phyloP scores from a whole-genome alignment of 805 yeast genomes.

The Candida germanica region DNA sequence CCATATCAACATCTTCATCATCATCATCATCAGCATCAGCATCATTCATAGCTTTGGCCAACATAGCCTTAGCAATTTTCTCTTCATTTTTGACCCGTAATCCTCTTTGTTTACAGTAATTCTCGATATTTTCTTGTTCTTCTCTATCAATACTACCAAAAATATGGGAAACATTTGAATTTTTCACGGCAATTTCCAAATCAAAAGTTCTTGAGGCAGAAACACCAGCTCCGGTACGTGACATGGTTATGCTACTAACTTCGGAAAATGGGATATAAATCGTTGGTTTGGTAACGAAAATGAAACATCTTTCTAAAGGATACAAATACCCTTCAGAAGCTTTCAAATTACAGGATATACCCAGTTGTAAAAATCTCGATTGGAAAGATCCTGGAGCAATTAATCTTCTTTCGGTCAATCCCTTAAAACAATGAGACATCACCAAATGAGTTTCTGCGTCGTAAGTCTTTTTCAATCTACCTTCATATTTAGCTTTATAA shows the following conservation, averaged over 20 bases:
- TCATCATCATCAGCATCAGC: slow-evolving; percentile 48
- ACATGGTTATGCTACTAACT: slow-evolving; percentile 70
- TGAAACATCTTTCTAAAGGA: slow-evolving; percentile 86
- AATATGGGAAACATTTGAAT: slow-evolving; percentile 63
- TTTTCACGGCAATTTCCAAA: slow-evolving; percentile 69
- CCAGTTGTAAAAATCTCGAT: slow-evolving; percentile 76
- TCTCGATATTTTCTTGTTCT: slow-evolving; percentile 79
- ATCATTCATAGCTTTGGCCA: slow-evolving; percentile 71
- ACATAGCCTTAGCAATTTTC: slow-evolving; percentile 76
- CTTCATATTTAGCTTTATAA: slow-evolving; percentile 70
- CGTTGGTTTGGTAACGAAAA: slow-evolving; percentile 93
- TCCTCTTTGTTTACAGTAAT: slow-evolving; percentile 72
- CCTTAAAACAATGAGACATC: slow-evolving; percentile 82
- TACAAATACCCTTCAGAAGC: slow-evolving; percentile 94
- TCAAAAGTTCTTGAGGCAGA: slow-evolving; percentile 89
- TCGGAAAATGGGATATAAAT: slow-evolving; percentile 86
- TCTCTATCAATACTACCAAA: slow-evolving; percentile 89
- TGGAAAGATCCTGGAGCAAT: slow-evolving; percentile 80
- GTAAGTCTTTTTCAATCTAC: slow-evolving; percentile 67
- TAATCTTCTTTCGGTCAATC: slow-evolving; percentile 82
- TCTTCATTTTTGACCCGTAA: slow-evolving; percentile 84
- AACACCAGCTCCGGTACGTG: slow-evolving; percentile 79
- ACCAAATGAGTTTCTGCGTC: slow-evolving; percentile 86
- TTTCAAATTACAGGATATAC: slow-evolving; percentile 86
- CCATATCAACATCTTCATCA: slow-evolving; percentile 45